Conservation (phyloP, 106 monocot species). For the Apostasia shenzhenica region DNA sequence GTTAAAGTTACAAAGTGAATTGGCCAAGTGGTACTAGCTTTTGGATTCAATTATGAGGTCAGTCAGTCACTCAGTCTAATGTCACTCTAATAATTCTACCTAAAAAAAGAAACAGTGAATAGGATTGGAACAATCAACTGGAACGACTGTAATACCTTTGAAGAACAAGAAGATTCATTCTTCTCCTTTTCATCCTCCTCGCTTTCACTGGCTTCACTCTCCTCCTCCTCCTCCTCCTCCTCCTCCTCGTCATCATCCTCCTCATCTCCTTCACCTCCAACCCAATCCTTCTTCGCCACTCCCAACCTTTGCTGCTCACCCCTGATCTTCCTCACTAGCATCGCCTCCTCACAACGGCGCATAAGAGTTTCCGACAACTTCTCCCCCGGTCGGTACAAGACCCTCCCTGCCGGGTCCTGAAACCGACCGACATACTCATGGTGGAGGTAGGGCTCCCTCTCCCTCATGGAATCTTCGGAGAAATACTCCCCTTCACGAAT, state of each 20-base stretch:
- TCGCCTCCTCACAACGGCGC: conserved; percentile 71
- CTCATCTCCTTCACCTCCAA: conserved; percentile 32
- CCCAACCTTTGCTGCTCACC: conserved; percentile 74
- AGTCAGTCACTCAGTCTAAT: no score
- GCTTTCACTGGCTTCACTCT: conserved; percentile 29
- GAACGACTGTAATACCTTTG: not conserved
- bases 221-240: conserved; percentile 59
- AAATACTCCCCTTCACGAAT: conserved; percentile 68
- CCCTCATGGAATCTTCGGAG: conserved; percentile 90
- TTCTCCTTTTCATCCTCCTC: conserved; percentile 16
- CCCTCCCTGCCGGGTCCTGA: conserved; percentile 71
- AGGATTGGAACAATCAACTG: not conserved
- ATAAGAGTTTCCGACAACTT: conserved; percentile 89
- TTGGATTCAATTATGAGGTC: no score
- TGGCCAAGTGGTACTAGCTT: no score
- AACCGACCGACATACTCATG: conserved; percentile 76
- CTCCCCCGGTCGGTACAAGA: conserved; percentile 75
- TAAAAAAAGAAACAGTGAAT: not conserved
- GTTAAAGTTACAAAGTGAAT: no score
- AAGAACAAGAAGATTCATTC: not conserved
- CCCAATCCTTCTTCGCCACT: conserved; percentile 65
- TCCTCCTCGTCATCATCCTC: conserved; percentile 37
- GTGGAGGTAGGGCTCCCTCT: conserved; percentile 90
- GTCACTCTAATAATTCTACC: no score
- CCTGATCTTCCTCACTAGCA: conserved; percentile 62